phyloP scores from a whole-genome alignment of 202 grass and related monocot species.

The Bolboschoenoplectus hybrid region DNA sequence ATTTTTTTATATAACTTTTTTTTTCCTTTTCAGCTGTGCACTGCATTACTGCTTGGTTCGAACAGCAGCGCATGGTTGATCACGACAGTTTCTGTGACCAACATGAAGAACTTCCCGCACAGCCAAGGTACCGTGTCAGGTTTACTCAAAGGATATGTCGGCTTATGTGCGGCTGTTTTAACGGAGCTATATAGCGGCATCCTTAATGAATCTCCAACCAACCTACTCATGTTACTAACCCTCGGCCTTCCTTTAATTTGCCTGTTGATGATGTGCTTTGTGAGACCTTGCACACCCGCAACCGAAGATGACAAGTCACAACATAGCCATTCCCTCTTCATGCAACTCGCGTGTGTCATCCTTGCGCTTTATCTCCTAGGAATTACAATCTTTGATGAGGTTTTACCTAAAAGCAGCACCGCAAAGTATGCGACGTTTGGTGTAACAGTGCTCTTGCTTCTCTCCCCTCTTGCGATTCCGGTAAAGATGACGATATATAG shows the following conservation, averaged over 20 bases:
- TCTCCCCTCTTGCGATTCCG: constrained; percentile 51
- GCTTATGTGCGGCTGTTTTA: constrained; percentile 52
- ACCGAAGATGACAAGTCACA: constrained; percentile 33
- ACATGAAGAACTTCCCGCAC: constrained; percentile 56
- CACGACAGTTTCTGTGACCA: constrained; percentile 49
- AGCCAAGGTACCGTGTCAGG: constrained; percentile 60
- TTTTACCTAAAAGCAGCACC: constrained; percentile 5
- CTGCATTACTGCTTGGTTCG: constrained; percentile 47
- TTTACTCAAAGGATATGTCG: constrained; percentile 58
- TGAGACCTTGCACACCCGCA: constrained; percentile 48
- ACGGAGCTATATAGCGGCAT: constrained; percentile 52
- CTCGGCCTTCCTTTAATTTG: constrained; percentile 46
- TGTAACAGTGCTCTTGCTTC: constrained; percentile 50
- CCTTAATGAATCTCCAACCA: constrained; percentile 47
- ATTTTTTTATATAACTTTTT: background rate
- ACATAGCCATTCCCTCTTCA: constrained; percentile 47
- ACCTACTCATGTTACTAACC: constrained; percentile 51
- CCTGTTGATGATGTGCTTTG: constrained; percentile 53
- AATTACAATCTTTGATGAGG: constrained; percentile 39
- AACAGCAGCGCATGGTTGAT: constrained; percentile 56
- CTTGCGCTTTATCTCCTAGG: constrained; percentile 52
- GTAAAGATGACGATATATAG: constrained; percentile 58
- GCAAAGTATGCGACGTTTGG: constrained; percentile 38
- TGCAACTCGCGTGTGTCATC: constrained; percentile 41
- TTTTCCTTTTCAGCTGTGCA: constrained; percentile 40